Percentiles rank a stretch among this genome's conserved stretches.
Evolutionary conservation across 805 yeast species (phyloP).

Genomic region (Teunomyces tritomae): DNA sequence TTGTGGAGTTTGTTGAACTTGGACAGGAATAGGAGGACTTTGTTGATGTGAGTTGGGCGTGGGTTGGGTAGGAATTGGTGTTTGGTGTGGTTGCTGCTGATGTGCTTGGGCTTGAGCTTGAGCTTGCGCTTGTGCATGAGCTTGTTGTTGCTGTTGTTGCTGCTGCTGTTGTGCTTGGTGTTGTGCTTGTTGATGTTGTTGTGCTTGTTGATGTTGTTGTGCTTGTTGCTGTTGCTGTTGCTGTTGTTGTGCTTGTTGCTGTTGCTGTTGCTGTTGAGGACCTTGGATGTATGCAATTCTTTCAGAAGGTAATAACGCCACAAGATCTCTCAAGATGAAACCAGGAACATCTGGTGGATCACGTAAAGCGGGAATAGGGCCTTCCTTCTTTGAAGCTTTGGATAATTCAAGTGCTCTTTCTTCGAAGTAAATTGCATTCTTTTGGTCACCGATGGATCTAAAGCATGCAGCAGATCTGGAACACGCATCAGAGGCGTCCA

Average conservation of each 20-base stretch:
- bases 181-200: constrained; percentile 4
- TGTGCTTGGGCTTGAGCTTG: not conserved
- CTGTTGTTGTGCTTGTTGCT: constrained; percentile 6
- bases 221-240: constrained; percentile 10
- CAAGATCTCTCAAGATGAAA: constrained; percentile 39
- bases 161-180: constrained; percentile 5
- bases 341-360: constrained; percentile 50
- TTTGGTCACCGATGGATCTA: constrained; percentile 44
- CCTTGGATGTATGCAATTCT: constrained; percentile 38
- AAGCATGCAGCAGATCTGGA: constrained; percentile 50
- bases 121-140: not conserved
- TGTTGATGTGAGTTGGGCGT: constrained; percentile 4
- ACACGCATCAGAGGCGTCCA: constrained; percentile 62
- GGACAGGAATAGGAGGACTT: not conserved
- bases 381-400: constrained; percentile 42
- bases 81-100: constrained; percentile 5
- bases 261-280: constrained; percentile 3
- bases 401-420: constrained; percentile 42
- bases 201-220: constrained; percentile 10
- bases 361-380: constrained; percentile 43
- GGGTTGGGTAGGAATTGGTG: constrained; percentile 5
- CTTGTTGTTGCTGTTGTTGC: not conserved
- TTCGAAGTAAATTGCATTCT: constrained; percentile 41
- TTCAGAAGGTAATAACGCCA: constrained; percentile 41
- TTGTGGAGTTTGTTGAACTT: constrained; percentile 6